phyloP scores from a whole-genome alignment of 306 rosid genomes.

The Comarum palustre region DNA sequence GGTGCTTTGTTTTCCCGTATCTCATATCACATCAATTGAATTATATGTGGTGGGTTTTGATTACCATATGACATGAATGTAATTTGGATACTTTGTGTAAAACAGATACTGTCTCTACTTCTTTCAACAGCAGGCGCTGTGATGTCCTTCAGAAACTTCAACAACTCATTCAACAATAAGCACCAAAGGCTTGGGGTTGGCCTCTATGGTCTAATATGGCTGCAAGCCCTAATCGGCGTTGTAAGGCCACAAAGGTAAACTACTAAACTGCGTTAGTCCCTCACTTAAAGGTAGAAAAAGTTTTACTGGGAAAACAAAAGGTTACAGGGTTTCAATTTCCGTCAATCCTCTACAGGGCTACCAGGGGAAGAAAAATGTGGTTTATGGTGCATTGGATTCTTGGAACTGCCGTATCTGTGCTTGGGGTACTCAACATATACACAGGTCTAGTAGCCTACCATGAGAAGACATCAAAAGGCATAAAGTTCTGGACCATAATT shows the following conservation, averaged over 20 bases:
- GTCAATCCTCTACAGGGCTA: conserved; percentile 46
- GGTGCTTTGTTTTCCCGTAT: conserved; percentile 20
- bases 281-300: background rate
- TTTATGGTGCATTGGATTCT: conserved; percentile 66
- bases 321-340: background rate
- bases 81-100: conserved; percentile 18
- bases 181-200: conserved; percentile 87
- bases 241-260: conserved; percentile 63
- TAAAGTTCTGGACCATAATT: conserved; percentile 55
- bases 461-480: conserved; percentile 65
- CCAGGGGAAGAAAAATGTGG: conserved; percentile 73
- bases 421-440: conserved; percentile 68
- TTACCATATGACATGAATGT: background rate
- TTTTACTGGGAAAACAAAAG: background rate
- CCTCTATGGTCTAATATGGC: conserved; percentile 74
- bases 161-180: conserved; percentile 73
- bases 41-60: background rate
- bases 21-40: conserved; percentile 14
- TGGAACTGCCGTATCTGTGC: conserved; percentile 57
- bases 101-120: conserved; percentile 61
- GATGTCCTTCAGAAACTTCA: conserved; percentile 79
- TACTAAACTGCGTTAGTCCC: background rate
- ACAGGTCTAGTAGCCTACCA: conserved; percentile 70
- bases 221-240: conserved; percentile 63
- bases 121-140: conserved; percentile 80